Conservation (phyloP, 1,284 basidiomycete species). For the Apiotrichum sp. region DNA sequence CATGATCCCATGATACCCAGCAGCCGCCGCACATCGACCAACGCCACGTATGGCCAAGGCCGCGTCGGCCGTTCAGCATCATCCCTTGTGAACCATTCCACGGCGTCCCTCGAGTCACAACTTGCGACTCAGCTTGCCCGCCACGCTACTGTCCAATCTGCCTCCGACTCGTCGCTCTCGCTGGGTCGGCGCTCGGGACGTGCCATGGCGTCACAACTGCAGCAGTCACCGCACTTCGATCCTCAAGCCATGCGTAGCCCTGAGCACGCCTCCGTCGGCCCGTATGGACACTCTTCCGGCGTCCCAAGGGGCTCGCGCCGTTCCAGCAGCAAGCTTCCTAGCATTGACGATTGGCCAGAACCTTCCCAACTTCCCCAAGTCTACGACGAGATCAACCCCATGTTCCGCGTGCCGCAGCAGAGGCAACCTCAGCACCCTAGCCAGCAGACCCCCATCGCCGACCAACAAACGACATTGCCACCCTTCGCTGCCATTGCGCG, state of each 20-base stretch:
- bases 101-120: slow-evolving; percentile 72
- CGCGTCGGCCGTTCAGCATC: slow-evolving; percentile 50
- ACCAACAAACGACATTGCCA: slow-evolving; percentile 40
- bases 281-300: slow-evolving; percentile 38
- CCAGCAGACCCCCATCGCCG: slow-evolving; percentile 15
- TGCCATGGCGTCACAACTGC: slow-evolving; percentile 4
- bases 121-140: slow-evolving; percentile 68
- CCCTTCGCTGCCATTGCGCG: slow-evolving; percentile 50
- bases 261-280: slow-evolving; percentile 32
- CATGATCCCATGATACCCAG: slow-evolving; percentile 14
- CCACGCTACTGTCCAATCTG: slow-evolving; percentile 58
- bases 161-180: slow-evolving; percentile 11
- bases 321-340: slow-evolving; percentile 33
- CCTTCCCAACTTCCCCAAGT: slow-evolving; percentile 27
- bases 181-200: slow-evolving; percentile 10
- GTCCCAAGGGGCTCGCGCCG: slow-evolving; percentile 25
- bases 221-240: neutral
- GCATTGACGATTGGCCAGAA: slow-evolving; percentile 49
- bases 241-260: slow-evolving; percentile 5
- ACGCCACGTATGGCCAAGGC: slow-evolving; percentile 36
- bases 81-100: slow-evolving; percentile 67
- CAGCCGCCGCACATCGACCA: slow-evolving; percentile 53
- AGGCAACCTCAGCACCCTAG: slow-evolving; percentile 11
- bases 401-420: slow-evolving; percentile 63
- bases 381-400: slow-evolving; percentile 61